A percentile compares a stretch with the other conserved stretches of the same genome.
Conservation (phyloP, 2,329 filamentous ascomycete species). For the Cryphonectria nitschkei region DNA sequence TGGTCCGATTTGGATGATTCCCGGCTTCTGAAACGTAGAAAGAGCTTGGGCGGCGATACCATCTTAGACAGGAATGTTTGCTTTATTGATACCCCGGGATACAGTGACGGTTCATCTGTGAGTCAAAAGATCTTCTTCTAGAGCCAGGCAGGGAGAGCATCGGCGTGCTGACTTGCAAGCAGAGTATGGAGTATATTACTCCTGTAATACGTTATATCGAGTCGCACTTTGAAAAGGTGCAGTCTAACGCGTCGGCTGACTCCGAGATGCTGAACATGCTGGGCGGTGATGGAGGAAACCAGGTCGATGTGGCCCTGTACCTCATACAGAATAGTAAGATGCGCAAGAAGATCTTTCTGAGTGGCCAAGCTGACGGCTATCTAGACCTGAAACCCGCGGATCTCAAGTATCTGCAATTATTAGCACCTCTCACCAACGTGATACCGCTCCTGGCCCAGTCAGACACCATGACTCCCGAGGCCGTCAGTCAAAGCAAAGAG, state of each 20-base stretch:
- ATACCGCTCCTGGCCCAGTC: constrained; percentile 80
- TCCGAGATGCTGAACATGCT: constrained; percentile 76
- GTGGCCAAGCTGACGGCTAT: constrained; percentile 23
- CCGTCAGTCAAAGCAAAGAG: constrained; percentile 63
- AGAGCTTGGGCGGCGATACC: constrained; percentile 74
- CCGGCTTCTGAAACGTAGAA: constrained; percentile 60
- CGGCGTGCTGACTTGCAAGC: constrained; percentile 26
- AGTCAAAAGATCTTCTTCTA: constrained; percentile 33
- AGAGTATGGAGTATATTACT: constrained; percentile 61
- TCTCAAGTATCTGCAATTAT: constrained; percentile 69
- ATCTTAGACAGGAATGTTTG: constrained; percentile 90
- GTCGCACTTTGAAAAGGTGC: constrained; percentile 65
- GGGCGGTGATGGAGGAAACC: constrained; percentile 78
- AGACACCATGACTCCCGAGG: constrained; percentile 66
- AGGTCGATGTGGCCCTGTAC: constrained; percentile 86
- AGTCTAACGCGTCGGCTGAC: constrained; percentile 68
- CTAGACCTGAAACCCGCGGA: constrained; percentile 66
- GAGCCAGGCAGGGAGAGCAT: constrained; percentile 24
- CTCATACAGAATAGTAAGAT: constrained; percentile 71
- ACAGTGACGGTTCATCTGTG: constrained; percentile 57
- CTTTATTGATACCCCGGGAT: constrained; percentile 84
- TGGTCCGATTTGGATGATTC: constrained; percentile 79
- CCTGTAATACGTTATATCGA: constrained; percentile 73
- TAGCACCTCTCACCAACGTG: constrained; percentile 78
- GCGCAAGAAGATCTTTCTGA: not conserved